A percentile compares a stretch with the other conserved stretches of the same genome.
These are phyloP conservation scores for Sphagnum fallax DNA, from an alignment of 228 moss, liverwort and hornwort genomes.

Conservation along the genomic window DNA sequence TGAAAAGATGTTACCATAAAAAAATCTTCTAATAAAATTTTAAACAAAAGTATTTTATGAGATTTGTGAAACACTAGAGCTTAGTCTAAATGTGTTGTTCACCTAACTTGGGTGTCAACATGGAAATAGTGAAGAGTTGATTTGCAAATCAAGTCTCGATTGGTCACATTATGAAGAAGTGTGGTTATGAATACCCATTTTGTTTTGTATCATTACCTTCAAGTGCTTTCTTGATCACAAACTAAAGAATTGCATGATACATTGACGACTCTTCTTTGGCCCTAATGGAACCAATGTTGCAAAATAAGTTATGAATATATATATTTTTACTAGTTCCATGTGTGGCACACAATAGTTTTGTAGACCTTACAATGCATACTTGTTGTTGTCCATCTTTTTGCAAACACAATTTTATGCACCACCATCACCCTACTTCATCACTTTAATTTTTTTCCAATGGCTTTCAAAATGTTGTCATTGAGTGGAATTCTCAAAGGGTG, in stretches of 20 bases:
- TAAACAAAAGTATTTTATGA: too few species aligned
- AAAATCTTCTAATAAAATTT: too few species aligned
- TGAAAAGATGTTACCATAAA: too few species aligned
- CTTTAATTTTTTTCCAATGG: too few species aligned
- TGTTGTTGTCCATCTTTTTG: slow-evolving; percentile 96
- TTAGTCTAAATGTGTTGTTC: too few species aligned
- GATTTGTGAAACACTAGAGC: too few species aligned
- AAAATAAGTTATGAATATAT: slow-evolving; percentile 85
- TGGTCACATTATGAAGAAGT: too few species aligned
- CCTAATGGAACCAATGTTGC: slow-evolving; percentile 97
- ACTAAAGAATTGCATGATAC: slow-evolving; percentile 94
- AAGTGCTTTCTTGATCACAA: slow-evolving; percentile 82
- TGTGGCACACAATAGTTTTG: slow-evolving; percentile 93
- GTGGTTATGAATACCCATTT: slow-evolving; percentile 15
- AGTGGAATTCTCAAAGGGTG: too few species aligned
- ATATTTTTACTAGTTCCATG: slow-evolving; percentile 79
- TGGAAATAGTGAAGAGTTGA: too few species aligned
- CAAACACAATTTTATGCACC: slow-evolving; percentile 92
- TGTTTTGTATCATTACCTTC: slow-evolving; percentile 61
- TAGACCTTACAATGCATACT: slow-evolving; percentile 94
- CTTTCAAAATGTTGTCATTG: too few species aligned
- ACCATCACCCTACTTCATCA: neutral
- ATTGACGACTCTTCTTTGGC: slow-evolving; percentile 98
- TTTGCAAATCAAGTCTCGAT: too few species aligned
- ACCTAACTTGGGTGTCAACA: too few species aligned